Percentiles rank a stretch among this genome's conserved stretches.
phyloP scores from a whole-genome alignment of 2,329 filamentous ascomycete species.

The Curvularia eragrostidis region DNA sequence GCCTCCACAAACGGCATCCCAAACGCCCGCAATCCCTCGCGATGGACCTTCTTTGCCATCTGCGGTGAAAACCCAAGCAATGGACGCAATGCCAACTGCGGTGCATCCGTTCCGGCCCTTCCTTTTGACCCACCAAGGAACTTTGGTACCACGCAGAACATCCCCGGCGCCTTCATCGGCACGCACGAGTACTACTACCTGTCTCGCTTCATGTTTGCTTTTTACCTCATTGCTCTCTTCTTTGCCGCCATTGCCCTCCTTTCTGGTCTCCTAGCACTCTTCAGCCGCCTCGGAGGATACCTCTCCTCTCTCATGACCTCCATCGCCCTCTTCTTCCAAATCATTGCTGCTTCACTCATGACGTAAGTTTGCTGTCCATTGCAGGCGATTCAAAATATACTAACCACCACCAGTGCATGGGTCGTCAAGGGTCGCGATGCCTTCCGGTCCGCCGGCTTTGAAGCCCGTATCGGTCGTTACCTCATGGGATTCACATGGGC shows the following conservation, averaged over 20 bases:
- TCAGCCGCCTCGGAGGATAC: slow-evolving; percentile 72
- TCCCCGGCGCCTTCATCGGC: slow-evolving; percentile 62
- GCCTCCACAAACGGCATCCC: slow-evolving; percentile 76
- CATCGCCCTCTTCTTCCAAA: slow-evolving; percentile 72
- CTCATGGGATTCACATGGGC: slow-evolving; percentile 82
- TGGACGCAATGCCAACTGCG: slow-evolving; percentile 67
- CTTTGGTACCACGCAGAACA: slow-evolving; percentile 63
- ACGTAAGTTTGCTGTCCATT: slow-evolving; percentile 63
- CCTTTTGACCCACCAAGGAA: slow-evolving; percentile 70
- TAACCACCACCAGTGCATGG: slow-evolving; percentile 58
- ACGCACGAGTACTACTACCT: slow-evolving; percentile 77
- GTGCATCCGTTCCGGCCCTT: slow-evolving; percentile 64
- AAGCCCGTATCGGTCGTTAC: slow-evolving; percentile 68
- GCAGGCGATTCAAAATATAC: slow-evolving; percentile 9
- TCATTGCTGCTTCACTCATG: slow-evolving; percentile 73
- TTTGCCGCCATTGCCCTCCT: slow-evolving; percentile 75
- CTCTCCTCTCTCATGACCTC: slow-evolving; percentile 66
- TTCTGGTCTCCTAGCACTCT: slow-evolving; percentile 71
- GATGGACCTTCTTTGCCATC: slow-evolving; percentile 92
- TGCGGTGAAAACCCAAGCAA: slow-evolving; percentile 65
- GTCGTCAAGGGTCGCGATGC: slow-evolving; percentile 74
- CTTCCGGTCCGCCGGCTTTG: slow-evolving; percentile 64
- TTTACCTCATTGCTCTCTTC: slow-evolving; percentile 84
- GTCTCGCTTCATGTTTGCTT: slow-evolving; percentile 92
- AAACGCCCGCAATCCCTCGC: slow-evolving; percentile 62